These are phyloP conservation scores for Neoscytalidium dimidiatum DNA, from an alignment of 2,329 filamentous ascomycete species.

Conservation along the genomic window DNA sequence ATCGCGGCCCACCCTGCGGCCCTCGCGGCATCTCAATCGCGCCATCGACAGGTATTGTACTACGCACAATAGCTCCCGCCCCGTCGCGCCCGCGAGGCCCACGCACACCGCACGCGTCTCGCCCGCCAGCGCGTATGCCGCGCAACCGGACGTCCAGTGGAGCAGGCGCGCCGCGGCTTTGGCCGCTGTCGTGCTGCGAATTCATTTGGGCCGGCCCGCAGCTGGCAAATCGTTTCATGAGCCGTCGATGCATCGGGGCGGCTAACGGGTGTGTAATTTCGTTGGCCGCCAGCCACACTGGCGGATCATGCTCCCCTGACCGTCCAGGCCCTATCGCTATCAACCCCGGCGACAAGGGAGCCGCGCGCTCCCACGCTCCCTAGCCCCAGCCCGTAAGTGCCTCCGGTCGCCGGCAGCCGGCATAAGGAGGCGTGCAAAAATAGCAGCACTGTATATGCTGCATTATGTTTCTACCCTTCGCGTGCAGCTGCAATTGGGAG, in stretches of 20 bases:
- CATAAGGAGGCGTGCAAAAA: constrained; percentile 3
- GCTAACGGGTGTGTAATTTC: constrained; percentile 13
- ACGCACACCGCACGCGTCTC: background rate
- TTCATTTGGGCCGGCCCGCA: constrained; percentile 10
- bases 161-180: background rate
- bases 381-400: background rate
- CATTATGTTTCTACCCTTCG: background rate
- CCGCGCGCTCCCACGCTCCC: background rate
- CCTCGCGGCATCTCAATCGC: constrained; percentile 6
- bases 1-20: constrained; percentile 8
- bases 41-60: constrained; percentile 7
- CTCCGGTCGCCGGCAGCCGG: background rate
- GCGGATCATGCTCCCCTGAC: constrained; percentile 2
- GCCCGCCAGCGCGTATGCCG: background rate
- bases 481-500: background rate
- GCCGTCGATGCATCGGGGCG: constrained; percentile 10
- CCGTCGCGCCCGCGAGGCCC: background rate
- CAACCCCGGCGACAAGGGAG: background rate
- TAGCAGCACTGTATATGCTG: background rate
- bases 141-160: background rate
- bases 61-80: too few relatives aligned
- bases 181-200: background rate
- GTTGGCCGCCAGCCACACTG: constrained; percentile 1
- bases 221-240: constrained; percentile 16
- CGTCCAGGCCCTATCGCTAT: constrained; percentile 1